Evolutionary conservation across 2,329 filamentous ascomycete species (phyloP).

Genomic region (Geosmithia flava): DNA sequence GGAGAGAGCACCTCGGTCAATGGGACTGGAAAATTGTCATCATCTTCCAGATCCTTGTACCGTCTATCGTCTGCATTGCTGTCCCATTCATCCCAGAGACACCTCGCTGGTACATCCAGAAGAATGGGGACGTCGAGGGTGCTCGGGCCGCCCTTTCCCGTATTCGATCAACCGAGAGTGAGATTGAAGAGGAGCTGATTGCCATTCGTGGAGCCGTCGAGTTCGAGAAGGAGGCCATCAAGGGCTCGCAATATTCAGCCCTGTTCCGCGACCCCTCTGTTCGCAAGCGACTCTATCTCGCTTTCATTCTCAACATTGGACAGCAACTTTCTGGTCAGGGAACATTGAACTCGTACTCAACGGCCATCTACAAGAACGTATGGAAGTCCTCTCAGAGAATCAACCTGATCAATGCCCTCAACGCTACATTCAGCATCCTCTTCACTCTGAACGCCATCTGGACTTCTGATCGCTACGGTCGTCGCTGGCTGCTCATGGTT

Average conservation of each 20-base stretch:
- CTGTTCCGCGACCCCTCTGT: conserved; percentile 60
- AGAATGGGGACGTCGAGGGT: conserved; percentile 44
- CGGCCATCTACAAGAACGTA: conserved; percentile 62
- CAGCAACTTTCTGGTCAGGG: conserved; percentile 65
- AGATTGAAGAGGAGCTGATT: conserved; percentile 54
- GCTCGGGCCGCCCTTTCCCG: conserved; percentile 43
- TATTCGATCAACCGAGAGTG: conserved; percentile 51
- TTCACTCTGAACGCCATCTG: conserved; percentile 64
- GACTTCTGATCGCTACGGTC: conserved; percentile 60
- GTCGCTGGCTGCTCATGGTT: conserved; percentile 56
- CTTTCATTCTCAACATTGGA: conserved; percentile 55
- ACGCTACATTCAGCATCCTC: conserved; percentile 59
- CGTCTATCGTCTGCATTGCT: conserved; percentile 45
- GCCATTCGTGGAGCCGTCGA: conserved; percentile 56
- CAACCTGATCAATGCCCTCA: conserved; percentile 62
- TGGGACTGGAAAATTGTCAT: conserved; percentile 67
- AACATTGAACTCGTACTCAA: conserved; percentile 60
- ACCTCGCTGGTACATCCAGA: conserved; percentile 56
- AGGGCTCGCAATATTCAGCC: conserved; percentile 43
- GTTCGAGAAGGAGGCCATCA: conserved; percentile 59
- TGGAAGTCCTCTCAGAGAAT: conserved; percentile 47
- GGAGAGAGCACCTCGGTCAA: conserved; percentile 44
- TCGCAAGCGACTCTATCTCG: conserved; percentile 52
- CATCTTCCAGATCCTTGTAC: conserved; percentile 61
- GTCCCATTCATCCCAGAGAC: conserved; percentile 57